Percentiles rank a stretch among this genome's conserved stretches.
Conservation (phyloP, 2,329 filamentous ascomycete genomes). For the Neopestalotiopsis clavispora region DNA sequence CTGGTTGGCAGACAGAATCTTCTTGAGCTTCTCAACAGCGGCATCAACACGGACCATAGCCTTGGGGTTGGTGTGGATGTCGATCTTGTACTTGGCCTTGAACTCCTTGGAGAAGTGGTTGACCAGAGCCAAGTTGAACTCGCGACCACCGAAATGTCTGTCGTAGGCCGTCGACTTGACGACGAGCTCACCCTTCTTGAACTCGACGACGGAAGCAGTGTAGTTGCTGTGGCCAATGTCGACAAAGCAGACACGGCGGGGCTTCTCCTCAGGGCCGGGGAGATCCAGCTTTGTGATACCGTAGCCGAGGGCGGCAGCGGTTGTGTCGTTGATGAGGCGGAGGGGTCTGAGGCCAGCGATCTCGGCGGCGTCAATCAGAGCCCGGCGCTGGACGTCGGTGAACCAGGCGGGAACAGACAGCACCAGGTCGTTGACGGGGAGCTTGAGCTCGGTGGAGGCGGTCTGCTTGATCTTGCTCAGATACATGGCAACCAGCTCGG, state of each 20-base stretch:
- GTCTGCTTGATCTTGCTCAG: slow-evolving; percentile 93
- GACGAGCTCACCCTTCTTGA: slow-evolving; percentile 93
- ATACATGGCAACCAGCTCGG: slow-evolving; percentile 94
- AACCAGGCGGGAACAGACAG: slow-evolving; percentile 97
- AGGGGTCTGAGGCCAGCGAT: slow-evolving; percentile 93
- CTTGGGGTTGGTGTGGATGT: slow-evolving; percentile 89
- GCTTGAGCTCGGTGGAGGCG: slow-evolving; percentile 82
- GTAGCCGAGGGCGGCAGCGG: slow-evolving; percentile 92
- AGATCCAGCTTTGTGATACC: slow-evolving; percentile 98
- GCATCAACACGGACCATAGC: slow-evolving; percentile 85
- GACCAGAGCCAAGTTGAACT: slow-evolving; percentile 94
- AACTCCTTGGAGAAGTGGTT: slow-evolving; percentile 97
- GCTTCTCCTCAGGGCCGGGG: slow-evolving; percentile 83
- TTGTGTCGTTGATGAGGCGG: slow-evolving; percentile 96
- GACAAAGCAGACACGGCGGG: slow-evolving; percentile 86
- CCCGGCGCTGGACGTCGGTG: slow-evolving; percentile 89
- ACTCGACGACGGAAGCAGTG: slow-evolving; percentile 92
- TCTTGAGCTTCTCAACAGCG: slow-evolving; percentile 97
- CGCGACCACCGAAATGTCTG: slow-evolving; percentile 94
- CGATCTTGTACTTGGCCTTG: slow-evolving; percentile 97
- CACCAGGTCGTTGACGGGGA: slow-evolving; percentile 91
- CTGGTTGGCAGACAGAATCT: slow-evolving; percentile 95
- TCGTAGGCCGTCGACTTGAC: slow-evolving; percentile 94
- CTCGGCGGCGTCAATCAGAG: slow-evolving; percentile 88
- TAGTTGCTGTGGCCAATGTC: slow-evolving; percentile 98